Evolutionary conservation across 306 rosid genomes (phyloP), one percentile per base, ranked within the genome.

Genomic region (Boehmeria nivea): DNA sequence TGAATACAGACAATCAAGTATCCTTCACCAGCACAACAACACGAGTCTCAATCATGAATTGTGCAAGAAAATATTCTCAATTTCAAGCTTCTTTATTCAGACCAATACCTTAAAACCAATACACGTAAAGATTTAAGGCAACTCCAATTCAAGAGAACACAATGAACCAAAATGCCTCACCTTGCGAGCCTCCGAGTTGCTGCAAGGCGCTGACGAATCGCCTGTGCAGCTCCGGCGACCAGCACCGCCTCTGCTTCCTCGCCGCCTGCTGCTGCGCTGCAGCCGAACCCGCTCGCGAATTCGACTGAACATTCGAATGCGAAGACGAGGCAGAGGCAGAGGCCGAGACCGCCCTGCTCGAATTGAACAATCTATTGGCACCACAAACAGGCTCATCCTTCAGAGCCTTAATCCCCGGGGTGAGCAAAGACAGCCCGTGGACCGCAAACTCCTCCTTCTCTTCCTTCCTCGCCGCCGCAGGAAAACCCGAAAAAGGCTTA

Each of bases 161-260:
- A 47, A 25, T n/a, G n/a, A n/a, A n/a, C n/a, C 39, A 59, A 57
- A 14, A 54, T 49, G 25, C 59, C 86, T 66, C 43, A 93, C 99
- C 99, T 77, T 87, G 99, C 70, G 95, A 76, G 55, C 99, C 99
- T 50, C 99, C 99, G 8, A 93, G 95, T 73, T 87, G 89, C 71
- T 87, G 94, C 84, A 93, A 72, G 15, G 99, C 93, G 73, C 64
- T 85, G 42, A 85, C 86, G 38, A 93, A 93, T 54, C 89, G 60
- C 25, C 95, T 62, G 51, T 93, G 99, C 83, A 93, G 68, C 64
- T 93, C 99, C 0, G 95, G 96, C 0, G 99, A 93, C 99, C 99
- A 93, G 76, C 99, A 87, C 48, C 99, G 73, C 68, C 99, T 83
- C 80, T 83, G 99, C 59, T 93, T 93, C 74, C 96, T 65, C 47